phyloP scores from a whole-genome alignment of 371 early-diverging fungal species.

The Mortierella sp. region DNA sequence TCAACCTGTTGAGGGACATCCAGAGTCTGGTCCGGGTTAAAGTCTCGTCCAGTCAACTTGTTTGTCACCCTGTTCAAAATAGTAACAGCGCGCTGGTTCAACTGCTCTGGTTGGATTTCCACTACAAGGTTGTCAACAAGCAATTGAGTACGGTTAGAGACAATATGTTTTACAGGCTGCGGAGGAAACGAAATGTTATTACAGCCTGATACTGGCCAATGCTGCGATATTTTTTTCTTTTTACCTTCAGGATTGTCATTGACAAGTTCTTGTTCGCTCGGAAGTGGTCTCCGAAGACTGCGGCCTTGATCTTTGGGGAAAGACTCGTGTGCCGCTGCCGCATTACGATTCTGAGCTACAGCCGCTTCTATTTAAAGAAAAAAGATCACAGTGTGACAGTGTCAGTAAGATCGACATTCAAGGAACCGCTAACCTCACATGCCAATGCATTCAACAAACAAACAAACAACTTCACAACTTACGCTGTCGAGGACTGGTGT shows the following conservation, averaged over 20 bases:
- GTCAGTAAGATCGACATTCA: neutral
- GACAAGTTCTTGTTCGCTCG: conserved; percentile 47
- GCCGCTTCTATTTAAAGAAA: conserved; percentile 11
- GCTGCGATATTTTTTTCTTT: neutral
- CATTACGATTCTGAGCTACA: conserved; percentile 11
- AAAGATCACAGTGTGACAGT: neutral
- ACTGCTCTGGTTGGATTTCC: conserved; percentile 47
- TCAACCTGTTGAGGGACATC: conserved; percentile 92
- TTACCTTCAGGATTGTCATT: conserved; percentile 42
- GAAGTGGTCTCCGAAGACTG: conserved; percentile 42
- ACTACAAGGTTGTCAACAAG: neutral
- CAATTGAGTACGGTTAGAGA: neutral
- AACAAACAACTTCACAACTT: conserved; percentile 3
- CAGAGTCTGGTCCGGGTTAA: conserved; percentile 83
- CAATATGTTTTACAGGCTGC: too few relatives aligned
- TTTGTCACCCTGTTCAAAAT: conserved; percentile 72
- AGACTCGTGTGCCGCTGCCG: conserved; percentile 21
- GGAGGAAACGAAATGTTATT: neutral
- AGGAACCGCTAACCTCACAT: neutral
- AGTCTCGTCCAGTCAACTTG: conserved; percentile 83
- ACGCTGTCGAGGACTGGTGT: conserved; percentile 57
- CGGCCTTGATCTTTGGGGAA: conserved; percentile 45
- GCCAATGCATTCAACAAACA: neutral
- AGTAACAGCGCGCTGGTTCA: conserved; percentile 71
- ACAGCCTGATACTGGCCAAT: neutral